Evolutionary conservation across 2,329 filamentous ascomycete species (phyloP), one percentile per base, ranked within the genome.

Genomic region (Verticillium albo-atrum): DNA sequence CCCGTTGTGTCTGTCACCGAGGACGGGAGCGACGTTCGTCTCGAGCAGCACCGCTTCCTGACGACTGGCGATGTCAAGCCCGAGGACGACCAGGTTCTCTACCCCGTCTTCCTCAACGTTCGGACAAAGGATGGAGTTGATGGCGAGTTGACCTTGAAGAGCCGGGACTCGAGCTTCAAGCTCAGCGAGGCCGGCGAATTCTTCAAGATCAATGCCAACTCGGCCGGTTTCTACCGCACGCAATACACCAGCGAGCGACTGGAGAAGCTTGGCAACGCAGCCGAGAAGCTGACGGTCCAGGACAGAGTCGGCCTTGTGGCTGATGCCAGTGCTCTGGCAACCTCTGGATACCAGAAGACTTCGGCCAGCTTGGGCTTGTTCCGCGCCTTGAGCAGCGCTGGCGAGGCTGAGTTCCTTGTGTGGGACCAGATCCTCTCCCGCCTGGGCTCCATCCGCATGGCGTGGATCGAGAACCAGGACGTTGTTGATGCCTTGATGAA

Each of bases 201-300:
- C 77, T 98, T 90, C 86, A 98, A 98, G 82, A 80, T 98, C 62
- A 98, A 98, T 71, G 92, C 94, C 17, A 92, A 97, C 71, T 94
- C 97, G 74, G 93, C 92, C 25, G 91, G 91, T 65, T 88, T 97
- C 64, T 98, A 96, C 80, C 88, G 94, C 61, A 97, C 93, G 1
- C 91, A 89, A 1, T 98, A 98, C 77, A 82, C 87, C 2, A 89
- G 92, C 2, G 89, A 91, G 68, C 89, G 94, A 35, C 84, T 98
- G 52, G 82, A 87, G 66, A 97, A 97, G 80, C 88, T 98, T 37
- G 94, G 94, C 27, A 79, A 92, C 70, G 91, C 93, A 58, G 94
- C 92, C 54, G 95, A 90, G 75, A 82, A 93, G 10, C 79, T 98
- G 58, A 89, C 86, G 12, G 92, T 96, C 6, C 92, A 97, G 75